phyloP scores from a whole-genome alignment of 176 grass and related monocot species.

The barley (Hordeum vulgare) region DNA sequence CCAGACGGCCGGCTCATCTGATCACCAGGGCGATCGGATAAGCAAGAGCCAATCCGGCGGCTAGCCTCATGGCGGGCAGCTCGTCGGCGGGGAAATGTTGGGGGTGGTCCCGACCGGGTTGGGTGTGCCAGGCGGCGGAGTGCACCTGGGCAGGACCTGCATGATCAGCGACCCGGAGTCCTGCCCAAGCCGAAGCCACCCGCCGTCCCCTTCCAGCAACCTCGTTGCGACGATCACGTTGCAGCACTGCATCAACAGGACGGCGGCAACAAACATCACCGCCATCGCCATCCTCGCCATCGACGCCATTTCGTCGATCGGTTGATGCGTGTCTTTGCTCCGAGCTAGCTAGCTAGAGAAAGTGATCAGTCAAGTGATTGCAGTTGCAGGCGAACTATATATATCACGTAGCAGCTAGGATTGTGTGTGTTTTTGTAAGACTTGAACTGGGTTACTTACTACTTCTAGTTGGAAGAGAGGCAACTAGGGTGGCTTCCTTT shows the following conservation, averaged over 20 bases:
- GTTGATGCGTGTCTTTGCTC: background rate
- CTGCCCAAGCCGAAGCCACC: background rate
- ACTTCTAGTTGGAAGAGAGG: background rate
- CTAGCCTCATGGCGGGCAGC: background rate
- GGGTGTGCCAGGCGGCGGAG: rapidly evolving
- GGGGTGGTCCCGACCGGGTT: background rate
- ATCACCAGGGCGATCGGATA: too few relatives aligned
- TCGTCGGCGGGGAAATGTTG: background rate
- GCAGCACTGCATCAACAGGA: constrained; percentile 5
- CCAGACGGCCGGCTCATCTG: too few relatives aligned
- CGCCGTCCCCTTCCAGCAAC: background rate
- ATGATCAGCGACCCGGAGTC: background rate
- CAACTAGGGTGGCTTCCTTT: background rate
- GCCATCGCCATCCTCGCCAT: background rate
- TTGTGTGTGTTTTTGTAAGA: background rate
- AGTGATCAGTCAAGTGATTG: background rate
- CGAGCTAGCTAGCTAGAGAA: background rate
- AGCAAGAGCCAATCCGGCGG: too few relatives aligned
- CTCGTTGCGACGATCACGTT: background rate
- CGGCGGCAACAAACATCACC: background rate
- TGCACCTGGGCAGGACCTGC: background rate
- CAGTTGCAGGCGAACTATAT: background rate
- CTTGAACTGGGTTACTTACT: background rate
- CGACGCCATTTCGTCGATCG: background rate
- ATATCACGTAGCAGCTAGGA: background rate